These are phyloP conservation scores for Diversispora eburnea DNA, from an alignment of 192 early-diverging fungal genomes.

Conservation along the genomic window DNA sequence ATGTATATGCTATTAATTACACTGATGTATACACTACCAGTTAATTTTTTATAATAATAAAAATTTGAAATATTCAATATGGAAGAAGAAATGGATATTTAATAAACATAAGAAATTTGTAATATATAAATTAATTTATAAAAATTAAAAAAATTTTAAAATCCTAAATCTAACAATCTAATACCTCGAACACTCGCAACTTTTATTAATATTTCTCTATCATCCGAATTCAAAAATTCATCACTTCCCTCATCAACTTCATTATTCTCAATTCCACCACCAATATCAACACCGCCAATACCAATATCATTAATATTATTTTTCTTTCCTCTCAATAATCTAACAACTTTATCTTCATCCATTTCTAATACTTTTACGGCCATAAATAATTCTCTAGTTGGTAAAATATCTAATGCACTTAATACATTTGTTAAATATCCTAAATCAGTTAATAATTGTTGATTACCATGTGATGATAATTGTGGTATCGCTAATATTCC, in stretches of 20 bases:
- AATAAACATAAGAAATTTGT: too few species aligned
- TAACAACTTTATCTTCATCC: constrained; percentile 13
- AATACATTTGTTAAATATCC: constrained; percentile 24
- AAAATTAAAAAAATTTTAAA: background rate
- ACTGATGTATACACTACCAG: too few species aligned
- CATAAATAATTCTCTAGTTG: background rate
- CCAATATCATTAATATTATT: background rate
- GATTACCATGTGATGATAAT: constrained; percentile 20
- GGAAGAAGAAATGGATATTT: too few species aligned
- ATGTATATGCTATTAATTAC: too few species aligned
- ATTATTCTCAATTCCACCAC: background rate
- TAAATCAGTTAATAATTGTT: constrained; percentile 23
- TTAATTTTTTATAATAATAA: too few species aligned
- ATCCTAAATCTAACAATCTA: constrained; percentile 6
- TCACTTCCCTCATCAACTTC: background rate
- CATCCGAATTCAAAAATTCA: background rate
- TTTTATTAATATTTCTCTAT: constrained; percentile 23
- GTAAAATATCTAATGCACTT: constrained; percentile 10
- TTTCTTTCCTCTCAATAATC: background rate
- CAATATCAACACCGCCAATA: background rate
- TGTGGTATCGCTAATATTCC: constrained; percentile 21
- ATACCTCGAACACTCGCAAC: constrained; percentile 20
- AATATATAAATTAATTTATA: too few species aligned
- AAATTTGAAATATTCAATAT: too few species aligned
- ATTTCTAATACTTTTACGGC: constrained; percentile 21